A percentile compares a stretch with the other conserved stretches of the same genome.
phyloP scores from a whole-genome alignment of 345 rosid genomes.

The Excoecaria agallocha region DNA sequence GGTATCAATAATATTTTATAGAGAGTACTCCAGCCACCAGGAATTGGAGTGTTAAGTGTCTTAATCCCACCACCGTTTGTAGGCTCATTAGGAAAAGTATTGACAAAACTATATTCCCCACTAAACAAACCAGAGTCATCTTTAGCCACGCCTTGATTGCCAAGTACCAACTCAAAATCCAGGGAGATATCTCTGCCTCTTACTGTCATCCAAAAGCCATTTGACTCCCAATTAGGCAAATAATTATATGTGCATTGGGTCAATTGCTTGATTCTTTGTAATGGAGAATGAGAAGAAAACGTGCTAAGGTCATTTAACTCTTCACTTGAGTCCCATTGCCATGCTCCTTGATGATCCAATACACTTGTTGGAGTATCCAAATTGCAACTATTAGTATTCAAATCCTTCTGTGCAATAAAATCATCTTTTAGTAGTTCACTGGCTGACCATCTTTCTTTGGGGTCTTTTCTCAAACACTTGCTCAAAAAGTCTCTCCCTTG shows the following conservation, averaged over 20 bases:
- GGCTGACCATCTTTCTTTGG: conserved; percentile 48
- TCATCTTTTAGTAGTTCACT: conserved; percentile 43
- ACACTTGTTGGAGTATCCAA: conserved; percentile 43
- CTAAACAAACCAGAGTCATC: neutral
- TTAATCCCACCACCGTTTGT: neutral
- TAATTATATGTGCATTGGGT: conserved; percentile 3
- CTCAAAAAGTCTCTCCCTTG: conserved; percentile 46
- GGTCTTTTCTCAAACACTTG: conserved; percentile 52
- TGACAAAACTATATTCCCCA: conserved; percentile 8
- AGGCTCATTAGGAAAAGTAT: neutral
- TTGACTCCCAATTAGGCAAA: conserved; percentile 32
- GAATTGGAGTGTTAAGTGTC: neutral
- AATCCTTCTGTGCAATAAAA: conserved; percentile 24
- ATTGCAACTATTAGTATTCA: neutral
- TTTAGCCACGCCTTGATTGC: neutral
- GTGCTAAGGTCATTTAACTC: conserved; percentile 11
- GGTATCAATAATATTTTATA: conserved; percentile 3
- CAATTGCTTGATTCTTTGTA: conserved; percentile 39
- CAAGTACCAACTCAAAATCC: neutral
- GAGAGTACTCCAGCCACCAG: neutral
- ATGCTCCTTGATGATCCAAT: conserved; percentile 17
- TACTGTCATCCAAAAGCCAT: conserved; percentile 48
- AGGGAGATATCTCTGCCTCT: conserved; percentile 28
- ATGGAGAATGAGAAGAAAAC: conserved; percentile 19
- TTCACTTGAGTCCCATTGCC: conserved; percentile 34